Percentiles rank a stretch among this genome's conserved stretches.
These are phyloP conservation scores for Pelargonium australe DNA, from an alignment of 441 rosid species.

Conservation along the genomic window DNA sequence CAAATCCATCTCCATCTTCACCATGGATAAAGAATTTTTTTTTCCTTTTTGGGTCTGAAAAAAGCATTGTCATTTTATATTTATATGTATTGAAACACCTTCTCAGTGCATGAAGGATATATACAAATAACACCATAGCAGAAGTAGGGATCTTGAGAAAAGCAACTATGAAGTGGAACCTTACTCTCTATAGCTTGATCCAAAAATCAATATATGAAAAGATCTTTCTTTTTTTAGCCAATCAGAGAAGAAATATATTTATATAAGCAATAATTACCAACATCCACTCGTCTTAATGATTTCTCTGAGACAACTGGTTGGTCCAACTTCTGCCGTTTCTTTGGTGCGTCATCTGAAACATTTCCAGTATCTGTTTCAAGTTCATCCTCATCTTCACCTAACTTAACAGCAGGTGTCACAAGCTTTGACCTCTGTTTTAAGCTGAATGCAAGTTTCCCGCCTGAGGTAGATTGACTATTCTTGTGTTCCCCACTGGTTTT, in stretches of 20 bases:
- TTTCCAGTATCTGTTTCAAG: conserved; percentile 45
- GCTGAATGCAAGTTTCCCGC: conserved; percentile 93
- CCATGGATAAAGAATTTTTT: conserved; percentile 9
- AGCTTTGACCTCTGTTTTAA: conserved; percentile 89
- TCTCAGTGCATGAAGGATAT: no score
- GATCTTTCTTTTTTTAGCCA: conserved; percentile 19
- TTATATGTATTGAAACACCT: no score
- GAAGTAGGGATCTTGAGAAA: no score
- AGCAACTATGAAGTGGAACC: no score
- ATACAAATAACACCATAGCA: no score
- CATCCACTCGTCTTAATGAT: conserved; percentile 44
- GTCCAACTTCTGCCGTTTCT: conserved; percentile 67
- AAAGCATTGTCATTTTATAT: no score
- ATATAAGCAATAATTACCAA: conserved; percentile 76
- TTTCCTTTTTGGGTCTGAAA: no score
- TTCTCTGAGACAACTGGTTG: conserved; percentile 38
- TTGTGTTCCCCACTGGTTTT: conserved; percentile 42
- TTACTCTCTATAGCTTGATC: no score
- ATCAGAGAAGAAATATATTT: conserved; percentile 18
- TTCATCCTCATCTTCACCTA: conserved; percentile 81
- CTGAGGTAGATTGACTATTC: conserved; percentile 32
- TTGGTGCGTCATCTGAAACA: conserved; percentile 38
- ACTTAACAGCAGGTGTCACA: conserved; percentile 70
- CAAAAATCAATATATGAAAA: neutral
- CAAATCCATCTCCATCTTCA: conserved; percentile 6